Base-by-base conservation (phyloP, 768 basidiomycete genomes). In the Agrocybe pediades region DNA sequence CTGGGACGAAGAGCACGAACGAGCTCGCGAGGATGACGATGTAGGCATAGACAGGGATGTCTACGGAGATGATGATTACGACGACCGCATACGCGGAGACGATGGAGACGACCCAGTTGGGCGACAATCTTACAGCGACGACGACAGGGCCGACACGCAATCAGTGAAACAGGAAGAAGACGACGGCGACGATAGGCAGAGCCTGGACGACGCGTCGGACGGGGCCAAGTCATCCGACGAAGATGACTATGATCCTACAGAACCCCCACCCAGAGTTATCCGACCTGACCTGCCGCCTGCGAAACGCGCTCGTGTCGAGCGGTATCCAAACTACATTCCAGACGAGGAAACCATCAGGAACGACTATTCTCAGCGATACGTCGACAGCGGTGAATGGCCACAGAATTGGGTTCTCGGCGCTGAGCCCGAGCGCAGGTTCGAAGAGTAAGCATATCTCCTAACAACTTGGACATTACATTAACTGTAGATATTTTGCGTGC, bases 311-410 rank as follows among this genome's bases (percentile, higher is more conserved):
- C 81, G 90, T 3, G 73, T 82, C 6, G 77, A 80, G 19, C 79
- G 88, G 29, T 94, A 92, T 59, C 67, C 68, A 27, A 95, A 95
- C 64, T 95, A 96, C 60, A 80, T 95, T 15, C 87, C 91, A 1
- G 92, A 94, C 56, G 96, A 99, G 66, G 96, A 99, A 68, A 98
- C 95, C 0, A 90, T 99, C 41, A 81, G 97, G 44, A 98, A 97
- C 62, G 95, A 99, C 73, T 94, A 95, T 65, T 92, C 90, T 0
- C 88, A 89, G 69, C 76, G 88, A 58, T 98, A 96, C 69, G 93
- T 95, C 27, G 87, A 92, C 62, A 82, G 89, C 2, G 95, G 95
- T 9, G 90, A 92, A 58, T 94, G 95, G 87, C 92, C 95, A 1
- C 94, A 96, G 71, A 87, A 97, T 63, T 92, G 87, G 84, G 89